Base-by-base conservation (phyloP, 139 green algal genomes). In the Chlamydomonas incerta region DNA sequence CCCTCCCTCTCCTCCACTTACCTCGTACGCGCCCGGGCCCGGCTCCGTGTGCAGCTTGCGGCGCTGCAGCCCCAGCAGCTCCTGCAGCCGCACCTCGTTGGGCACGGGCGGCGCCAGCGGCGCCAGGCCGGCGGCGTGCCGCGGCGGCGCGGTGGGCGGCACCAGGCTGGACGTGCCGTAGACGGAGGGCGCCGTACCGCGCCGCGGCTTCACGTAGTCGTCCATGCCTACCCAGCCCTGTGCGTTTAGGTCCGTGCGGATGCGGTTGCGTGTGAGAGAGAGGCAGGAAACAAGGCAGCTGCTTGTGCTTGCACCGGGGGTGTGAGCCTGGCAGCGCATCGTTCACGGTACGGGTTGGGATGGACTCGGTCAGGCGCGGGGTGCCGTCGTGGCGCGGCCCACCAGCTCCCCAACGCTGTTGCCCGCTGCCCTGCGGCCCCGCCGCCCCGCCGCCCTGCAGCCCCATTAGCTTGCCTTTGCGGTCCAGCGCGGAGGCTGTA, bases 11-110 rank as follows among this genome's bases (percentile, higher is more conserved):
- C 46, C 31, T 33, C 20, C 29, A 5, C 74, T 2, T 50, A 90
- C 74, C 41, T 82, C 3, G 74, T 90, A 90, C 34, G 63, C 20
- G 1, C 81, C 74, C 8, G 85, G 85, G 26, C 74, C 85, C 28
- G 88, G 88, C 9, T 72, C 80, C 46, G 74, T 52, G 10, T 79
- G 31, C 70, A 85, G 24, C 57, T 47, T 74, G 17, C 85, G 47
- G 60, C 84, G 74, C 62, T 92, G 88, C 74, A 92, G 79, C 28
- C 57, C 50, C 13, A 92, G 80, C 68, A 92, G 74, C 81, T 92
- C 88, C 81, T 92, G 88, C 68, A 92, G 85, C 34, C 88, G 63
- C 24, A 81, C 87, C 81, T 92, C 88, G 50, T 92, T 92, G 34
- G 88, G 80, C 58, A 81, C 72, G 8, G 85, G 80, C 9, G 88